Evolutionary conservation across 1,139 yeast genomes (phyloP).

Genomic region (Taiozyma onychis): DNA sequence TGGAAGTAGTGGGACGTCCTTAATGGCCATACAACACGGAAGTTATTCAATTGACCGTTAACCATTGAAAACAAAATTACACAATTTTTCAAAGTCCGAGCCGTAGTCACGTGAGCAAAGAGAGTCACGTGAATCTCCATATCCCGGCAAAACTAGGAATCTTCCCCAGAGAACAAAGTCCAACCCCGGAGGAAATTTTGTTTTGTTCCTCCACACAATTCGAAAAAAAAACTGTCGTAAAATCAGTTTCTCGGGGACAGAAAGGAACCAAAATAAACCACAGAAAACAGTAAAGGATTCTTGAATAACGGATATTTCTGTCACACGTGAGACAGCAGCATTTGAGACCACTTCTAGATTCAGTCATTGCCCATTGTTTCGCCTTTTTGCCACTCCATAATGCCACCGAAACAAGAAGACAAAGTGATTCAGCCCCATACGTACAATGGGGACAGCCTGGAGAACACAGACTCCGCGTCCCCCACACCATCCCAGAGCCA

Average conservation of each 20-base stretch:
- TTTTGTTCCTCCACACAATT: background rate
- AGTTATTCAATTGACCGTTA: too few species aligned
- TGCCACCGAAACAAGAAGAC: background rate
- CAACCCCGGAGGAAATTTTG: background rate
- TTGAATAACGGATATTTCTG: background rate
- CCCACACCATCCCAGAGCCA: background rate
- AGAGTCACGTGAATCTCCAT: background rate
- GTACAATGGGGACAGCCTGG: background rate
- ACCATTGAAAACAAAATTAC: too few species aligned
- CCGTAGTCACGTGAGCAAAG: background rate
- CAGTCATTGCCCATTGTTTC: background rate
- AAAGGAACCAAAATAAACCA: too few species aligned
- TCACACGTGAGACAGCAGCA: background rate
- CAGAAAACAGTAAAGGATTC: background rate
- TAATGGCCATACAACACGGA: too few species aligned
- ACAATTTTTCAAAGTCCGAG: background rate
- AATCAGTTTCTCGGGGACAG: background rate
- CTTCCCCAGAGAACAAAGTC: background rate
- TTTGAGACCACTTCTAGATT: background rate
- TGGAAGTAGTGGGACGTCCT: background rate
- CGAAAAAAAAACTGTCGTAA: background rate
- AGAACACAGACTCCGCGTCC: background rate
- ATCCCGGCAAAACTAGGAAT: background rate
- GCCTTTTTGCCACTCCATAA: background rate
- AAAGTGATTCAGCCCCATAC: background rate